These are phyloP conservation scores for Lasiodiplodia sp. DNA, from an alignment of 2,329 filamentous ascomycete genomes.

Conservation along the genomic window DNA sequence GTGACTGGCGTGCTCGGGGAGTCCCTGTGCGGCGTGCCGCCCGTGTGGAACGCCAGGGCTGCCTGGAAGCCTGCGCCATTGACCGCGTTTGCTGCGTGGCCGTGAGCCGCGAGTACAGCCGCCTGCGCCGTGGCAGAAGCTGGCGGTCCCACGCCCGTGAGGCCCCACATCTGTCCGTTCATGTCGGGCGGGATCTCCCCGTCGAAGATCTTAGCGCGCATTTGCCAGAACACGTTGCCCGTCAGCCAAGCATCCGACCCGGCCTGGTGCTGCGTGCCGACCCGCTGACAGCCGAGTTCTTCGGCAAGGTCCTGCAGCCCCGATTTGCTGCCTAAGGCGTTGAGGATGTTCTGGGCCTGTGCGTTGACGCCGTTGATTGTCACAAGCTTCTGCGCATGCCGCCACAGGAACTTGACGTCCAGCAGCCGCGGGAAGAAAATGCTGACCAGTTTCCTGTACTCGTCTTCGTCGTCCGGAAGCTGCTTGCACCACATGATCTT, in stretches of 20 bases:
- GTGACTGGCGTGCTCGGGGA: constrained; percentile 75
- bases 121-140: constrained; percentile 64
- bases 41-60: constrained; percentile 48
- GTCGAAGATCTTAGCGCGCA: constrained; percentile 87
- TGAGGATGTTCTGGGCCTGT: constrained; percentile 73
- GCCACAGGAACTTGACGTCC: constrained; percentile 97
- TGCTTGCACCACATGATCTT: constrained; percentile 87
- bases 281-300: constrained; percentile 85
- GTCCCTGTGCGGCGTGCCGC: constrained; percentile 49
- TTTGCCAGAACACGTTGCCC: constrained; percentile 92
- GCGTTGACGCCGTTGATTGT: constrained; percentile 54
- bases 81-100: constrained; percentile 46
- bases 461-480: constrained; percentile 85
- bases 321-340: constrained; percentile 87
- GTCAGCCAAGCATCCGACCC: constrained; percentile 94
- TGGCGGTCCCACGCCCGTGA: constrained; percentile 68
- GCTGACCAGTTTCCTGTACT: constrained; percentile 88
- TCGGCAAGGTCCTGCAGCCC: constrained; percentile 94
- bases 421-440: constrained; percentile 93
- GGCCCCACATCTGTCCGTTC: constrained; percentile 92
- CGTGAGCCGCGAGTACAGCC: constrained; percentile 52
- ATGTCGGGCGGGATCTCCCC: constrained; percentile 78
- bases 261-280: constrained; percentile 88
- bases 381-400: constrained; percentile 75
- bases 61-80: constrained; percentile 45